Evolutionary conservation across 768 basidiomycete genomes (phyloP).

Genomic region (Thelephora ganbajun): DNA sequence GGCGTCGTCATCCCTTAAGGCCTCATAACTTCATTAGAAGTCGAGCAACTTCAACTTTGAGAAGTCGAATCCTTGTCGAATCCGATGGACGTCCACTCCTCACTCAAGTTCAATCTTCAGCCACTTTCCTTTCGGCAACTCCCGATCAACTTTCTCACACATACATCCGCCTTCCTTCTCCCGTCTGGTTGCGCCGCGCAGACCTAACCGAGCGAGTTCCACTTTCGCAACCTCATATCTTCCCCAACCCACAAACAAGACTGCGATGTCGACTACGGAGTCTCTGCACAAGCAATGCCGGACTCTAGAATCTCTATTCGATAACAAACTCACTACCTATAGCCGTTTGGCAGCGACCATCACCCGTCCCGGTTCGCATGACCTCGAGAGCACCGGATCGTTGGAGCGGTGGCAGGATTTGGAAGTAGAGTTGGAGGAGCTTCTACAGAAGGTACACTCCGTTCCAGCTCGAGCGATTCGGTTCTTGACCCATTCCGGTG

Average conservation of each 20-base stretch:
- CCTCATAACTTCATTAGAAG: no score
- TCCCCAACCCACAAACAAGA: no score
- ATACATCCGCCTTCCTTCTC: no score
- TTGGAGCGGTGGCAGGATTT: constrained; percentile 67
- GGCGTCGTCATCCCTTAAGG: no score
- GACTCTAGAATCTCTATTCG: constrained; percentile 86
- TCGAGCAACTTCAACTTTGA: not conserved
- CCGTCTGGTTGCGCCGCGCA: no score
- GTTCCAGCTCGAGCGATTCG: constrained; percentile 4
- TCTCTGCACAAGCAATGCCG: constrained; percentile 83
- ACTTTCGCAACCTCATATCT: no score
- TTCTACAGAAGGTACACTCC: constrained; percentile 60
- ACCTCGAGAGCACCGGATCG: constrained; percentile 59
- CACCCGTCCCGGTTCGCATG: constrained; percentile 34
- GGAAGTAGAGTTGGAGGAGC: constrained; percentile 76
- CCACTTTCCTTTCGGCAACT: no score
- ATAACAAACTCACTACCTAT: constrained; percentile 83
- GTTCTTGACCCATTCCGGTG: constrained; percentile 5
- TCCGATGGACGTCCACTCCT: not conserved
- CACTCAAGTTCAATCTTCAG: no score
- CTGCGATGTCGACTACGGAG: constrained; percentile 67
- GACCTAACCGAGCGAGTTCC: no score
- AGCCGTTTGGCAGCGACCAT: constrained; percentile 68
- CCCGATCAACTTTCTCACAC: no score
- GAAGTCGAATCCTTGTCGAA: not conserved